A percentile compares a stretch with the other conserved stretches of the same genome.
Evolutionary conservation across 2,329 filamentous ascomycete genomes (phyloP).

Genomic region (Tolypocladium sp.): DNA sequence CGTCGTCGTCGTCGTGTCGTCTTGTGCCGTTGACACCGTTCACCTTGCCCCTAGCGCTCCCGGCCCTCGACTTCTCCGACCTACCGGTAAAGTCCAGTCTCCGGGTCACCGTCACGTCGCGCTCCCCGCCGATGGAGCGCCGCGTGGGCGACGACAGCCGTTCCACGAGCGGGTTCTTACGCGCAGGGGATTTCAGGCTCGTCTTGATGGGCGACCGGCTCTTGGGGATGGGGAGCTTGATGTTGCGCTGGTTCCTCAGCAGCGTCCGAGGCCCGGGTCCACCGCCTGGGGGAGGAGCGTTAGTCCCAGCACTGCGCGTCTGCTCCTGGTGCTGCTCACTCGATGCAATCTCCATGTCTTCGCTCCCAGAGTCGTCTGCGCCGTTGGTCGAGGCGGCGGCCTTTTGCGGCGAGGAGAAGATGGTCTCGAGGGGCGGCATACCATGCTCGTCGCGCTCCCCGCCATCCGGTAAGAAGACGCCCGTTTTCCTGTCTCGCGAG

Average conservation of each 20-base stretch:
- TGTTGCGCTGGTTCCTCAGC: constrained; percentile 40
- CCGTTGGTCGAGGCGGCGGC: constrained; percentile 16
- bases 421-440: constrained; percentile 75
- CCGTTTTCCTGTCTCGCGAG: constrained; percentile 64
- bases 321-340: constrained; percentile 23
- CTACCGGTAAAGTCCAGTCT: constrained; percentile 40
- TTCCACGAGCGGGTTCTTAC: constrained; percentile 48
- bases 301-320: not conserved
- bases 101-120: constrained; percentile 37
- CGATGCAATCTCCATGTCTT: constrained; percentile 45
- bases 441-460: constrained; percentile 84
- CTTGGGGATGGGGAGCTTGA: constrained; percentile 37
- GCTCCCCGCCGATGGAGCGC: constrained; percentile 23
- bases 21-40: constrained; percentile 19
- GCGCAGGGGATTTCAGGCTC: constrained; percentile 49
- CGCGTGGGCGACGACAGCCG: constrained; percentile 41
- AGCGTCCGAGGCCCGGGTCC: constrained; percentile 45
- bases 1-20: constrained; percentile 17
- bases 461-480: constrained; percentile 68
- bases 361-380: constrained; percentile 22
- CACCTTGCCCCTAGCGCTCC: constrained; percentile 8
- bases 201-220: constrained; percentile 56
- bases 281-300: constrained; percentile 26
- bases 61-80: constrained; percentile 3
- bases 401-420: constrained; percentile 82